Evolutionary conservation across 805 yeast genomes (phyloP), one percentile per base, ranked within the genome.

Genomic region (Saccharomyces mikatae): DNA sequence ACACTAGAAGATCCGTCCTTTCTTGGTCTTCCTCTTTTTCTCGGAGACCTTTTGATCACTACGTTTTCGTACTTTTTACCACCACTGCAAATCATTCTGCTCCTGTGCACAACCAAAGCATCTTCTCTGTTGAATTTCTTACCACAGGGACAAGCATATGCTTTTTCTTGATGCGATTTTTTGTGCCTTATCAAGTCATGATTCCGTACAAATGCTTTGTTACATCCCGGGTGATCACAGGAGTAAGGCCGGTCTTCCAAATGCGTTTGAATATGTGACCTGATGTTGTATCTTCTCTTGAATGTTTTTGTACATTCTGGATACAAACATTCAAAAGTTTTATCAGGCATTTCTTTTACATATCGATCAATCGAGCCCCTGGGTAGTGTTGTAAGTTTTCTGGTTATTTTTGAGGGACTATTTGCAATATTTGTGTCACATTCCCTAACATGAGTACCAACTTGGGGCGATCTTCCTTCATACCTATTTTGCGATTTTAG

Each of bases 211-310:
- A 94, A 94, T 41, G 88, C 80, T 61, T 91, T 88, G 3, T 81
- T 79, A 70, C 99, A 94, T 47, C 76, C 76, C 2, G 75, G 74
- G 47, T 58, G 60, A 44, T 75, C 76, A 72, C 99, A 94, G 0
- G 78, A 74, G 71, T 89, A 92, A 0, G 99, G 99, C 58, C 97
- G 76, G 69, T 95, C 99, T 67, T 92, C 84, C 50, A 94, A 72
- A 75, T 94, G 99, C 0, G 99, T 94, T 68, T 94, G 99, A 54
- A 94, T 91, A 69, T 94, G 99, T 0, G 97, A 89, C 58, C 98
- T 76, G 11, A 89, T 89, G 64, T 94, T 94, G 71, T 95, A 95
- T 49, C 96, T 77, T 65, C 99, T 78, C 6, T 90, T 83, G 71
- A 94, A 92, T 53, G 79, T 74, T 71, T 94, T 90, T 9, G 87